phyloP scores from a whole-genome alignment of 2,329 filamentous ascomycete species.

The Paracamarosporium sp. region DNA sequence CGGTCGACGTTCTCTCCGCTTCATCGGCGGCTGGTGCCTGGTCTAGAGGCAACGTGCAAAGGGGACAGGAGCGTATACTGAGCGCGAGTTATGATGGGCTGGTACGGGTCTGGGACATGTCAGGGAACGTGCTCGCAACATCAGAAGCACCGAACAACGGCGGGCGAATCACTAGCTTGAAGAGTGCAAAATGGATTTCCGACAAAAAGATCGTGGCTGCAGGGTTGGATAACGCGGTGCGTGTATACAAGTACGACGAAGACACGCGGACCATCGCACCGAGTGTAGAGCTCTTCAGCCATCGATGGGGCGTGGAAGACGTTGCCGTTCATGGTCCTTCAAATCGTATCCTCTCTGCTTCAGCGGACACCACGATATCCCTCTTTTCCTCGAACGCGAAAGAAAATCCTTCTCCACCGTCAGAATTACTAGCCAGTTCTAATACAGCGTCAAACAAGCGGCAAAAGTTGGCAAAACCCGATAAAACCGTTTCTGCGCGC shows the following conservation, averaged over 20 bases:
- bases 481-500: conserved; percentile 71
- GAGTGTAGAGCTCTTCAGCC: conserved; percentile 82
- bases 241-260: conserved; percentile 88
- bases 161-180: conserved; percentile 72
- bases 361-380: conserved; percentile 82
- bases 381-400: conserved; percentile 85
- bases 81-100: conserved; percentile 94
- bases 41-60: conserved; percentile 56
- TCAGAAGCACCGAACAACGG: conserved; percentile 71
- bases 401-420: conserved; percentile 75
- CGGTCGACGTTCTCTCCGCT: conserved; percentile 79
- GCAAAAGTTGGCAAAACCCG: conserved; percentile 69
- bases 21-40: conserved; percentile 68
- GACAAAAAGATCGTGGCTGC: conserved; percentile 80
- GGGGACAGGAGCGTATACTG: conserved; percentile 75
- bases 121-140: conserved; percentile 82
- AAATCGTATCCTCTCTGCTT: conserved; percentile 83
- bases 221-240: conserved; percentile 82
- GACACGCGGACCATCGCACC: conserved; percentile 69
- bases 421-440: conserved; percentile 70
- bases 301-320: conserved; percentile 75
- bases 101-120: conserved; percentile 84
- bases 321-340: conserved; percentile 76
- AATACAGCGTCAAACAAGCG: conserved; percentile 73
- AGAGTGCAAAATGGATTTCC: conserved; percentile 82